These are phyloP conservation scores for Cenococcum geophilum DNA, from an alignment of 495 filamentous ascomycete genomes.

Conservation along the genomic window DNA sequence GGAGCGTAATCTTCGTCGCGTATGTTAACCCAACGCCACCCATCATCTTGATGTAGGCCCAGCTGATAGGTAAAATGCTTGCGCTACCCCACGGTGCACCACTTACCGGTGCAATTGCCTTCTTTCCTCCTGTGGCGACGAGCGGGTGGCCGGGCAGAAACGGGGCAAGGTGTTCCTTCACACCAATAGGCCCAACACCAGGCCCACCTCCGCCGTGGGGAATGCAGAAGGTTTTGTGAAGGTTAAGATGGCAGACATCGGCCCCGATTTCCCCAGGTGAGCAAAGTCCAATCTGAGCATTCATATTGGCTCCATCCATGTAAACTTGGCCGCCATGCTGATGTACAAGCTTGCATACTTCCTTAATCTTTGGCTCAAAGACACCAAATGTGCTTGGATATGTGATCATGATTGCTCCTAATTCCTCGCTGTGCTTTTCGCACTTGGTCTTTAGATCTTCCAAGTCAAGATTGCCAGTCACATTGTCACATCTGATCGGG, in stretches of 20 bases:
- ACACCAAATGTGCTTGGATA: constrained; percentile 97
- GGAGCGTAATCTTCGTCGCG: constrained; percentile 86
- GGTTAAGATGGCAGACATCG: constrained; percentile 95
- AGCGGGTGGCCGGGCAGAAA: constrained; percentile 74
- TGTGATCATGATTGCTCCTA: constrained; percentile 96
- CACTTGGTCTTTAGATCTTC: constrained; percentile 81
- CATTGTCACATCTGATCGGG: constrained; percentile 82
- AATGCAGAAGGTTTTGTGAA: constrained; percentile 99
- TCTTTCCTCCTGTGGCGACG: constrained; percentile 56
- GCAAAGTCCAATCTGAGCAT: constrained; percentile 95
- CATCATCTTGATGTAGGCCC: constrained; percentile 98
- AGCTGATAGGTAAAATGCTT: constrained; percentile 91
- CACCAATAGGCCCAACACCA: constrained; percentile 92
- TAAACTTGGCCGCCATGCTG: constrained; percentile 89
- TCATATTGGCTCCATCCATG: constrained; percentile 99
- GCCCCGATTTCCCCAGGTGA: constrained; percentile 95
- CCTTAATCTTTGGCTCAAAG: constrained; percentile 86
- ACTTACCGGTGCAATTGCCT: constrained; percentile 65
- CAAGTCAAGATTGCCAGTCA: constrained; percentile 86
- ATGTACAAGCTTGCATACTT: constrained; percentile 82
- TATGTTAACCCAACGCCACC: constrained; percentile 83
- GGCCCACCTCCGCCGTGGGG: constrained; percentile 95
- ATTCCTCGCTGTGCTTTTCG: constrained; percentile 74
- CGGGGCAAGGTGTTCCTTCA: constrained; percentile 69
- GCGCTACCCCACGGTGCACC: constrained; percentile 89